Evolutionary conservation across 805 yeast species (phyloP).

Genomic region (Tetrapisispora nanseiensis): DNA sequence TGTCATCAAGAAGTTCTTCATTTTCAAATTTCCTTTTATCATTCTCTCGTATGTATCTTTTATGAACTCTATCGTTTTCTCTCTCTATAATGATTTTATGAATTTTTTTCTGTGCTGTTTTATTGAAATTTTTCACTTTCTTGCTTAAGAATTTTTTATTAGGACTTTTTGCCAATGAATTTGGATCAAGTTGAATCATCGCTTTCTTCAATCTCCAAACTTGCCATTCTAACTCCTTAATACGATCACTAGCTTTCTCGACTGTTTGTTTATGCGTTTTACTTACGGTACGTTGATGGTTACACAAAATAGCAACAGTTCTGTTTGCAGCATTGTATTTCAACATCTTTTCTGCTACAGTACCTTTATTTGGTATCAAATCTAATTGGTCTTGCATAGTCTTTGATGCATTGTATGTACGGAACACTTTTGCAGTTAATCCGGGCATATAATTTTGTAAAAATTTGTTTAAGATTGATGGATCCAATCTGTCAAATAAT

Average conservation of each 20-base stretch:
- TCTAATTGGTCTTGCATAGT: conserved; percentile 95
- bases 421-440: conserved; percentile 90
- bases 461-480: conserved; percentile 71
- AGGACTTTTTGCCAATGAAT: conserved; percentile 4
- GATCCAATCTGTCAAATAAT: conserved; percentile 82
- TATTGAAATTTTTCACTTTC: conserved; percentile 44
- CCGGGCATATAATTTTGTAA: conserved; percentile 88
- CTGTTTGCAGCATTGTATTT: conserved; percentile 91
- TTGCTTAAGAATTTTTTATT: conserved; percentile 25
- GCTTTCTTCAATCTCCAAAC: conserved; percentile 63
- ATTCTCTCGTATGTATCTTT: conserved; percentile 65
- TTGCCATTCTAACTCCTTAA: conserved; percentile 79
- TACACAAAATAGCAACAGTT: conserved; percentile 90
- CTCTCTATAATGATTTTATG: conserved; percentile 52
- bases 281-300: conserved; percentile 89
- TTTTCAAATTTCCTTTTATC: conserved; percentile 57
- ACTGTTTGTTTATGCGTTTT: conserved; percentile 77
- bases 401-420: conserved; percentile 93
- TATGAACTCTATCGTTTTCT: conserved; percentile 53
- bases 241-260: conserved; percentile 64
- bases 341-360: conserved; percentile 78
- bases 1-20: conserved; percentile 42
- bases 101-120: conserved; percentile 52
- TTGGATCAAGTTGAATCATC: conserved; percentile 56
- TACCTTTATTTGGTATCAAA: conserved; percentile 73